Conservation (phyloP, 1,284 basidiomycete species). For the Sanghuangporus weigelae region DNA sequence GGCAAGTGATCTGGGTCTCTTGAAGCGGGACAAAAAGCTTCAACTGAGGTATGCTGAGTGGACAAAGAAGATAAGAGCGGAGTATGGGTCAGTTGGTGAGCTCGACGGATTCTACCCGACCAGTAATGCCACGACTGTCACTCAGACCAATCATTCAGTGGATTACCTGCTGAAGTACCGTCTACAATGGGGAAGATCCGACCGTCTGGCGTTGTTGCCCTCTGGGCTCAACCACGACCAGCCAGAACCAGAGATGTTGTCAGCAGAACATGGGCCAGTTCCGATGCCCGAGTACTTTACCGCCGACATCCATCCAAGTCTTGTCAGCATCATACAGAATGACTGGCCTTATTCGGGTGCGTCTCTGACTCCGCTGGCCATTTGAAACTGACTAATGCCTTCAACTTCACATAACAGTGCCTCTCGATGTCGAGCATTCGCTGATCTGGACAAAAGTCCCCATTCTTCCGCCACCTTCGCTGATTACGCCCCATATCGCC, state of each 20-base stretch:
- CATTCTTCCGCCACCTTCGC: conserved; percentile 49
- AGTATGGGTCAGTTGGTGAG: conserved; percentile 65
- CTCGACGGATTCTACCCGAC: conserved; percentile 3
- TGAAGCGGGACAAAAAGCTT: conserved; percentile 66
- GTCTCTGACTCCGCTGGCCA: conserved; percentile 16
- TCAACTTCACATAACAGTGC: conserved; percentile 40
- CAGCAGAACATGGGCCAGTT: conserved; percentile 4
- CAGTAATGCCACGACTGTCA: background rate
- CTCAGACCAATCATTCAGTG: conserved; percentile 33
- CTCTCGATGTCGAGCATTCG: conserved; percentile 65
- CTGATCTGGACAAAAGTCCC: conserved; percentile 73
- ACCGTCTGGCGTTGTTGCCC: conserved; percentile 49
- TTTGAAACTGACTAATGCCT: background rate
- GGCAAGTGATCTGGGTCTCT: conserved; percentile 65
- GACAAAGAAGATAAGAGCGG: conserved; percentile 44
- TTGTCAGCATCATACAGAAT: conserved; percentile 70
- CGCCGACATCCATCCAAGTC: conserved; percentile 48
- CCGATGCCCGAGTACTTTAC: conserved; percentile 46
- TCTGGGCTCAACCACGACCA: conserved; percentile 34
- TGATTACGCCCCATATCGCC: conserved; percentile 42
- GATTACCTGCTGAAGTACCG: conserved; percentile 62
- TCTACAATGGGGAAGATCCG: conserved; percentile 68
- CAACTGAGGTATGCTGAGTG: conserved; percentile 64
- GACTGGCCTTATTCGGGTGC: conserved; percentile 82
- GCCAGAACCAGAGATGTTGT: conserved; percentile 5